Evolutionary conservation across 2,329 filamentous ascomycete genomes (phyloP).

Genomic region (Phoma herbarum): DNA sequence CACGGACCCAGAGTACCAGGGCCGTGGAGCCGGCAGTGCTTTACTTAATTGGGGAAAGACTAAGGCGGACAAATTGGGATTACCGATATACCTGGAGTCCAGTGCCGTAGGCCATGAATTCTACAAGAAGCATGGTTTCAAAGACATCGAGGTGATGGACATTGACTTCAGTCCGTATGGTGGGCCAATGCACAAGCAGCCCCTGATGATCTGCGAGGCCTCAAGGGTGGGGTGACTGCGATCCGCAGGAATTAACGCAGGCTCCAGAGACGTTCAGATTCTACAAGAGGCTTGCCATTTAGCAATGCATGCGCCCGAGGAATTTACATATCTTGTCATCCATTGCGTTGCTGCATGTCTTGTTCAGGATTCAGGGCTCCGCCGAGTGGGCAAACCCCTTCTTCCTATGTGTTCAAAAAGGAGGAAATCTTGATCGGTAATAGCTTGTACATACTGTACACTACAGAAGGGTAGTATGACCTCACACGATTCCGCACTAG

Average conservation of each 20-base stretch:
- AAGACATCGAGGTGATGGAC: slow-evolving; percentile 30
- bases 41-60: slow-evolving; percentile 35
- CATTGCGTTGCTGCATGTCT: background rate
- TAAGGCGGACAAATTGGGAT: slow-evolving; percentile 35
- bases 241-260: background rate
- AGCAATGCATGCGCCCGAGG: background rate
- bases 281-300: background rate
- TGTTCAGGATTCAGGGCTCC: background rate
- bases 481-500: background rate
- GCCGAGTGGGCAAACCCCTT: background rate
- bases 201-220: slow-evolving; percentile 35
- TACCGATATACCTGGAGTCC: slow-evolving; percentile 40
- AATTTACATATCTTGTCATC: background rate
- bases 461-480: background rate
- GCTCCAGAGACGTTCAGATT: background rate
- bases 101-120: slow-evolving; percentile 30
- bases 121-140: slow-evolving; percentile 39
- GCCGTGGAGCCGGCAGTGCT: slow-evolving; percentile 35
- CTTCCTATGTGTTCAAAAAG: too few species aligned
- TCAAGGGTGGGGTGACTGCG: background rate
- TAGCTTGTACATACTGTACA: background rate
- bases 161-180: slow-evolving; percentile 32
- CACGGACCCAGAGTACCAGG: slow-evolving; percentile 38
- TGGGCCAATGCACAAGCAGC: slow-evolving; percentile 26
- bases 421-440: background rate